Percentiles rank a stretch among this genome's conserved stretches.
Evolutionary conservation across 306 rosid genomes (phyloP).

Genomic region (Prunus mongolica): DNA sequence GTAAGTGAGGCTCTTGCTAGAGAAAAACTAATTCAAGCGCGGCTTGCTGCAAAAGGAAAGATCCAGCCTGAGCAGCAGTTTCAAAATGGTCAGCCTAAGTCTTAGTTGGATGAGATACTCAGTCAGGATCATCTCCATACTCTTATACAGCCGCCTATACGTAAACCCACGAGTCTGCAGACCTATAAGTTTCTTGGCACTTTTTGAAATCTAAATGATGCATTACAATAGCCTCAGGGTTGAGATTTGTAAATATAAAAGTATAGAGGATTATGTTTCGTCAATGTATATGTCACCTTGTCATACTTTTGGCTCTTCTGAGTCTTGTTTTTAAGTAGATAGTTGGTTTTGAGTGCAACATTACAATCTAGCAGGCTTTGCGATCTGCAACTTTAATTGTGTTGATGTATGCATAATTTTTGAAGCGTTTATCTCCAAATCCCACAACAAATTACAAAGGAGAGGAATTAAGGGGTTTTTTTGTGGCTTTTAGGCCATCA

Average conservation of each 20-base stretch:
- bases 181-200: neutral
- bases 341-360: neutral
- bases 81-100: slow-evolving; percentile 70
- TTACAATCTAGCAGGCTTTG: too few relatives aligned
- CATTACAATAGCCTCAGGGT: neutral
- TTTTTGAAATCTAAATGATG: neutral
- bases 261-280: neutral
- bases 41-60: slow-evolving; percentile 50
- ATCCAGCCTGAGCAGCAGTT: slow-evolving; percentile 42
- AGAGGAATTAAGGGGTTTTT: neutral
- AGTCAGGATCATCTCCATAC: neutral
- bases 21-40: slow-evolving; percentile 40
- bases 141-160: neutral
- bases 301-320: neutral
- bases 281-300: neutral
- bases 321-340: neutral
- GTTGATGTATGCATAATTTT: too few relatives aligned
- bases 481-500: too few relatives aligned
- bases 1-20: slow-evolving; percentile 56
- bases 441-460: neutral
- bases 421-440: neutral
- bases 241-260: slow-evolving; percentile 17
- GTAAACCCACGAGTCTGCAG: neutral
- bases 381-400: too few relatives aligned
- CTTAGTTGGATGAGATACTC: slow-evolving; percentile 21